Conservation (phyloP, 306 rosid genomes). For the Rosa chinensis region DNA sequence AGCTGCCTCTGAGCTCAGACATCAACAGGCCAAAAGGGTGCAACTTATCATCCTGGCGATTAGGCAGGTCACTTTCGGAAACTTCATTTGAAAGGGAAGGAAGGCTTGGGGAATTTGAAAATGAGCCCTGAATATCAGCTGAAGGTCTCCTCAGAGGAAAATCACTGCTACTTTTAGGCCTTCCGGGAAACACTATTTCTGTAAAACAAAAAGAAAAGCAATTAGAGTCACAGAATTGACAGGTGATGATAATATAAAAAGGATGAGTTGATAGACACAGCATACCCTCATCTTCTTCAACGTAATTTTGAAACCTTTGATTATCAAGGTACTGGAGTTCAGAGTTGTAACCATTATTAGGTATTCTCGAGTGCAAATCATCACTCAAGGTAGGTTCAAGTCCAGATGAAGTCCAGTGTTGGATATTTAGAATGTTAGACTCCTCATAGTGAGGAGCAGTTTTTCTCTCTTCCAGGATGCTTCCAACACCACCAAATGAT, state of each 20-base stretch:
- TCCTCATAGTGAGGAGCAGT: slow-evolving; percentile 35
- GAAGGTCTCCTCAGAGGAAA: slow-evolving; percentile 36
- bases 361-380: slow-evolving; percentile 33
- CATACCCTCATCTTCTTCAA: slow-evolving; percentile 52
- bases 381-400: slow-evolving; percentile 36
- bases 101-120: slow-evolving; percentile 37
- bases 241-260: slow-evolving; percentile 13
- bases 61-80: slow-evolving; percentile 32
- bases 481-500: slow-evolving; percentile 38
- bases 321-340: slow-evolving; percentile 43
- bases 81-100: slow-evolving; percentile 41
- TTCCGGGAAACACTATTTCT: slow-evolving; percentile 44
- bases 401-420: slow-evolving; percentile 44
- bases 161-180: slow-evolving; percentile 42
- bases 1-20: slow-evolving; percentile 64
- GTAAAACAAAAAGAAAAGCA: slow-evolving; percentile 22
- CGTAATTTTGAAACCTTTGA: slow-evolving; percentile 38
- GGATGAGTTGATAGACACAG: slow-evolving; percentile 7
- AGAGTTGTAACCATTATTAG: slow-evolving; percentile 36
- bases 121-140: slow-evolving; percentile 28
- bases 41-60: slow-evolving; percentile 49
- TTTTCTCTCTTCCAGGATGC: slow-evolving; percentile 42
- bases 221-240: background rate
- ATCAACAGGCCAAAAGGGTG: slow-evolving; percentile 69
- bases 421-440: slow-evolving; percentile 35